phyloP scores from a whole-genome alignment of 192 early-diverging fungal species.

The Rhizophagus clarus region DNA sequence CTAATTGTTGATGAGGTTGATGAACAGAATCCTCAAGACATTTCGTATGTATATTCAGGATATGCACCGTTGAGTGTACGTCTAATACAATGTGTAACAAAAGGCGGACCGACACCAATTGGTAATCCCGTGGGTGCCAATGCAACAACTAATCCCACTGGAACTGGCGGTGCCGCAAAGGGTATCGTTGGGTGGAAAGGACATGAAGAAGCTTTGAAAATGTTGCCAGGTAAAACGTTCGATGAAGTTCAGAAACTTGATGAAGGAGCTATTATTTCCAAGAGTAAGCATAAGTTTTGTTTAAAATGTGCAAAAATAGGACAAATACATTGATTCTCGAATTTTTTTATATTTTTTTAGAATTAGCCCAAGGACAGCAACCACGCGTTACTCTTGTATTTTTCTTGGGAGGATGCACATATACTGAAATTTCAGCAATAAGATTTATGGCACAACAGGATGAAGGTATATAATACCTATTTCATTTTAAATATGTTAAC shows the following conservation, averaged over 20 bases:
- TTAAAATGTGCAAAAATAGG: neutral
- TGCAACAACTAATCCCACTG: constrained; percentile 31
- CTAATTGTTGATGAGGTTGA: constrained; percentile 88
- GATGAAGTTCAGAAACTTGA: constrained; percentile 73
- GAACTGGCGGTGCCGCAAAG: constrained; percentile 37
- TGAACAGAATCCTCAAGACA: constrained; percentile 83
- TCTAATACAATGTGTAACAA: constrained; percentile 73
- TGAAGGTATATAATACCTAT: constrained; percentile 52
- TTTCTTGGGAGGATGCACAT: constrained; percentile 95
- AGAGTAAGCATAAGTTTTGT: constrained; percentile 37
- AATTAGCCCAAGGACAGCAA: constrained; percentile 53
- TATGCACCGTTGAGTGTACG: constrained; percentile 93
- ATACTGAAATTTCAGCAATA: constrained; percentile 90
- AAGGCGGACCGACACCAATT: constrained; percentile 34
- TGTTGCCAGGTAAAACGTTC: constrained; percentile 79
- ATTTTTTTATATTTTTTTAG: constrained; percentile 35
- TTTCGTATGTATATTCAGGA: constrained; percentile 92
- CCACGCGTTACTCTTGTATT: constrained; percentile 80
- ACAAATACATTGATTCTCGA: no score
- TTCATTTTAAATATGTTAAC: neutral
- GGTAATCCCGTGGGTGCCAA: constrained; percentile 28
- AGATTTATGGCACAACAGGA: constrained; percentile 84
- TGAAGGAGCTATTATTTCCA: constrained; percentile 47
- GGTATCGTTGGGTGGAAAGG: constrained; percentile 82
- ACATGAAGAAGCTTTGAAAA: constrained; percentile 80